These are phyloP conservation scores for Lactarius akahatsu DNA, from an alignment of 768 basidiomycete genomes.

Conservation along the genomic window DNA sequence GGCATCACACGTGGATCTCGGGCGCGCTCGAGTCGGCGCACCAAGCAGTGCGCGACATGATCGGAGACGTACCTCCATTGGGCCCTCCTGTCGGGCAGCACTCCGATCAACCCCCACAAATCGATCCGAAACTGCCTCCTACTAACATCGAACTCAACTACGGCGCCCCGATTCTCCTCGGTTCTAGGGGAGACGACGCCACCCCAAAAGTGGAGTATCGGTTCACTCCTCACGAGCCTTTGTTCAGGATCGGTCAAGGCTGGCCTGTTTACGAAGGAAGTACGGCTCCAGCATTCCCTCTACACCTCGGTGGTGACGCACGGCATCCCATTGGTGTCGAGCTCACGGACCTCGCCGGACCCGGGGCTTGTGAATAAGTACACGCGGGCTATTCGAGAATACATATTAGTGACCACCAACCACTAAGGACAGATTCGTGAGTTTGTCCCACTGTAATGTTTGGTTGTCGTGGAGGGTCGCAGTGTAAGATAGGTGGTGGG, in stretches of 20 bases:
- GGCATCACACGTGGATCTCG: constrained; percentile 36
- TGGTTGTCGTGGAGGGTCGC: background rate
- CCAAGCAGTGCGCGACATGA: background rate
- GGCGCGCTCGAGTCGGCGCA: constrained; percentile 30
- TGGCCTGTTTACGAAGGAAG: background rate
- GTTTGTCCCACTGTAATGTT: background rate
- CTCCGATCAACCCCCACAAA: background rate
- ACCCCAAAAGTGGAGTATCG: background rate
- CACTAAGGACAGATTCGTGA: background rate
- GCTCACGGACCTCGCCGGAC: background rate
- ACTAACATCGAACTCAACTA: background rate
- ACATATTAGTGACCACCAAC: background rate
- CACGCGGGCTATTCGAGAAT: background rate
- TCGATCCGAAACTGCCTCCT: background rate
- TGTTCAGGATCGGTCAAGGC: background rate
- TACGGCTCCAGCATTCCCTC: background rate
- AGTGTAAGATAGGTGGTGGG: background rate
- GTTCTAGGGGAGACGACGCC: background rate
- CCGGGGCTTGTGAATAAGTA: background rate
- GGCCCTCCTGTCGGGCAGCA: background rate
- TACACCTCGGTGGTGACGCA: background rate
- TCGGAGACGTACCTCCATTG: background rate
- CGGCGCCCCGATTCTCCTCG: background rate
- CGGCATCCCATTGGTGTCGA: background rate
- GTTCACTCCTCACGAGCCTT: background rate